Base-by-base conservation (phyloP, 2,329 filamentous ascomycete genomes). In the Harringtonia aguacate region DNA sequence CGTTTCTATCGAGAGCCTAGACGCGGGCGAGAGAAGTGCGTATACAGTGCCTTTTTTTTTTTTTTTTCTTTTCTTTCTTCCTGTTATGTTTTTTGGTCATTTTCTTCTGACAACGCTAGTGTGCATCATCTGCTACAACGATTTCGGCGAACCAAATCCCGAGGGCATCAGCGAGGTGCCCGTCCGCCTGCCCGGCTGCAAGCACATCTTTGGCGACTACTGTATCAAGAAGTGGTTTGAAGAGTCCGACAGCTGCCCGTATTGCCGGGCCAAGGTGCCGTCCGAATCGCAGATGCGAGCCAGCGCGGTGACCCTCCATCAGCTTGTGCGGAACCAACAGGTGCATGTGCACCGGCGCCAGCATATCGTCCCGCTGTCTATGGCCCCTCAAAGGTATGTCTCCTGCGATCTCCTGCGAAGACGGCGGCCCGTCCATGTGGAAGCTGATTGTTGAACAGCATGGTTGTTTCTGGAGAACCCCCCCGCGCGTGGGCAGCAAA, bases 161-260 rank as follows among this genome's bases (percentile, higher is more conserved):
- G 78, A 81, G 49, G 77, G 76, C 2, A 58, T 74, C 18, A 67
- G 63, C 37, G 78, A 82, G 54, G 63, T 59, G 3, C 74, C 78
- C 1, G 56, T 81, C 15, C 72, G 73, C 18, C 58, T 81, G 17
- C 77, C 78, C 3, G 72, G 68, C 50, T 82, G 78, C 63, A 76
- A 73, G 50, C 78, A 82, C 51, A 58, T 81, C 8, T 82, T 82
- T 56, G 78, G 78, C 17, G 69, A 79, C 45, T 67, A 72, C 51
- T 82, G 78, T 56, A 77, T 82, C 50, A 77, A 74, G 56, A 79
- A 75, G 51, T 82, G 78, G 78, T 70, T 82, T 35, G 66, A 75
- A 42, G 74, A 80, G 37, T 74, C 74, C 2, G 70, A 78, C 51
- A 78, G 66, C 44, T 82, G 78, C 50, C 78, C 78, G 0, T 81